Percentiles rank a stretch among this genome's conserved stretches.
These are phyloP conservation scores for Bremia lactucae DNA, from an alignment of 352 stramenopile species.

Conservation along the genomic window DNA sequence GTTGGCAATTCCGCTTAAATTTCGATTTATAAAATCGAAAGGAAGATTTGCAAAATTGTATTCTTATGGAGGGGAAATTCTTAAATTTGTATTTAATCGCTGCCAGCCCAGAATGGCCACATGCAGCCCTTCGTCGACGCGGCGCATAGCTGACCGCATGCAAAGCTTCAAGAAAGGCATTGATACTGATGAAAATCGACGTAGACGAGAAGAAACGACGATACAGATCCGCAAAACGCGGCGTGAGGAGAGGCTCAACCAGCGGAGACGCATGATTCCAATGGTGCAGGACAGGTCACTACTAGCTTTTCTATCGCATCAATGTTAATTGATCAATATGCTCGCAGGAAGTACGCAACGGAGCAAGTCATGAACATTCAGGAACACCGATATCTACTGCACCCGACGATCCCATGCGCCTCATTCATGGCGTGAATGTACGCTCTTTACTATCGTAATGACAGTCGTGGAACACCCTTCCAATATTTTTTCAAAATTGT, in stretches of 20 bases:
- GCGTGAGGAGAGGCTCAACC: slow-evolving; percentile 78
- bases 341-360: slow-evolving; percentile 6
- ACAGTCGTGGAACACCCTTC: no score
- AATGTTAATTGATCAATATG: neutral
- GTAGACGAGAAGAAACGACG: slow-evolving; percentile 68
- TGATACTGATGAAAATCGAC: slow-evolving; percentile 62
- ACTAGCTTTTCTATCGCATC: neutral
- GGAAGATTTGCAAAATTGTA: no score
- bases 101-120: slow-evolving; percentile 17
- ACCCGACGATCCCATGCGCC: slow-evolving; percentile 13
- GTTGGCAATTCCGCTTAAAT: no score
- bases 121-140: slow-evolving; percentile 13
- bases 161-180: slow-evolving; percentile 85
- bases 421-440: slow-evolving; percentile 30
- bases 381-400: neutral
- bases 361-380: neutral
- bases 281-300: slow-evolving; percentile 10
- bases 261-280: slow-evolving; percentile 62
- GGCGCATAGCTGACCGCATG: slow-evolving; percentile 49
- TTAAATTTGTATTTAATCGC: no score
- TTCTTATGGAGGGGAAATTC: no score
- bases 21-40: no score
- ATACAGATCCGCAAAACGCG: slow-evolving; percentile 84
- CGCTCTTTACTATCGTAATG: slow-evolving; percentile 5
- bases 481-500: no score